Evolutionary conservation across 2,329 filamentous ascomycete genomes (phyloP), one percentile per base, ranked within the genome.

Genomic region (Fusarium hainanense): DNA sequence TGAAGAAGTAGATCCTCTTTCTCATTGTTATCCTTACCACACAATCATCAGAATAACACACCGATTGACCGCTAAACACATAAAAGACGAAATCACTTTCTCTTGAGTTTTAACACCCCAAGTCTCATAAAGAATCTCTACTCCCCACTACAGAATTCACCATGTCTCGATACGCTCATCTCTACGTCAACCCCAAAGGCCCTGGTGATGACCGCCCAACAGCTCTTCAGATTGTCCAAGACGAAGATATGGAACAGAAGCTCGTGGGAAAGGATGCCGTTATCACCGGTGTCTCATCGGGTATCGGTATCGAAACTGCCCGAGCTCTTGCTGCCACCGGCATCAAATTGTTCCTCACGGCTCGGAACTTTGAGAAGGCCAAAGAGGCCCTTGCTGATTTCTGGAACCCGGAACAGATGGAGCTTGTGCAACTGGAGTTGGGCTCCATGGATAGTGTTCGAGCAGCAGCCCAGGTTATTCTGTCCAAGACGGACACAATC

Each of bases 301-400:
- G 83, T 2, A 75, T 85, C 23, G 83, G 83, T 10, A 70, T 82
- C 27, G 82, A 84, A 63, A 84, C 82, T 6, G 79, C 77, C 7
- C 77, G 78, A 18, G 83, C 84, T 7, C 75, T 87, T 7, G 72
- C 78, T 23, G 70, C 79, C 11, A 83, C 85, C 5, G 73, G 76
- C 28, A 61, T 69, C 4, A 75, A 49, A 10, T 52, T 76, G 14
- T 75, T 68, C 28, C 54, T 74, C 9, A 69, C 70, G 11, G 72
- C 62, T 16, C 68, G 74, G 5, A 54, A 69, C 41, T 43, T 75
- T 21, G 42, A 56, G 10, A 75, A 74, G 32, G 74, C 64, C 30
- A 34, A 63, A 12, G 44, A 49, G 9, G 69, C 69, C 14, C 52
- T 61, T 6, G 50, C 21, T 13, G 34, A 32, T 5, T 47, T 74